Evolutionary conservation across 108 stramenopile genomes (phyloP).

Genomic region (Schizochytrium sp.): DNA sequence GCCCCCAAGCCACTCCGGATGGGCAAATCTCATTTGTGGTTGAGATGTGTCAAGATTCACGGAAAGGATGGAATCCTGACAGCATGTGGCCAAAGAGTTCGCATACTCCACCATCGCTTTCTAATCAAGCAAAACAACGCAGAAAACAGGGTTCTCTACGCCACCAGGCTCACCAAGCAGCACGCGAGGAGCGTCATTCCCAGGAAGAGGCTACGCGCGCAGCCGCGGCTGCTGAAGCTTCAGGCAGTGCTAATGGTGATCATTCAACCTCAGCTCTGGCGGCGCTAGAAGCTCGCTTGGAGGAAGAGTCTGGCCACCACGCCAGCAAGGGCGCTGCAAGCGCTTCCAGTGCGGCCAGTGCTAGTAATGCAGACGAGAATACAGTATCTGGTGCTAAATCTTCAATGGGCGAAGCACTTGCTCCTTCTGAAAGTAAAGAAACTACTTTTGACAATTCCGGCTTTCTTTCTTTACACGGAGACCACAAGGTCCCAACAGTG

Average conservation of each 20-base stretch:
- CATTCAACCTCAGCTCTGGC: not conserved
- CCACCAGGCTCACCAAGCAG: too few species aligned
- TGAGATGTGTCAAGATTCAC: not conserved
- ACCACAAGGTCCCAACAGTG: too few species aligned
- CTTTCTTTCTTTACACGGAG: too few species aligned
- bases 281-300: not conserved
- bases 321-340: not conserved
- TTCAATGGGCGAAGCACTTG: too few species aligned
- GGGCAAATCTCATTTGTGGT: slow-evolving; percentile 37
- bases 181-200: too few species aligned
- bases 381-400: too few species aligned
- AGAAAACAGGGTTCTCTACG: not conserved
- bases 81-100: too few species aligned
- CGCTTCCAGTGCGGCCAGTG: not conserved
- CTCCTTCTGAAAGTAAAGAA: not conserved
- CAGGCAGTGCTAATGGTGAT: not conserved
- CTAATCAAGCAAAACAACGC: not conserved
- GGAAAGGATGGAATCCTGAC: slow-evolving; percentile 10
- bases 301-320: not conserved
- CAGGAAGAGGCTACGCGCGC: not conserved
- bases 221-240: not conserved
- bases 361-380: too few species aligned
- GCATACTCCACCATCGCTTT: too few species aligned
- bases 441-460: not conserved
- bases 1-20: slow-evolving; percentile 3